Conservation (phyloP, 257 asterid species). For the Ehretia macrophylla region DNA sequence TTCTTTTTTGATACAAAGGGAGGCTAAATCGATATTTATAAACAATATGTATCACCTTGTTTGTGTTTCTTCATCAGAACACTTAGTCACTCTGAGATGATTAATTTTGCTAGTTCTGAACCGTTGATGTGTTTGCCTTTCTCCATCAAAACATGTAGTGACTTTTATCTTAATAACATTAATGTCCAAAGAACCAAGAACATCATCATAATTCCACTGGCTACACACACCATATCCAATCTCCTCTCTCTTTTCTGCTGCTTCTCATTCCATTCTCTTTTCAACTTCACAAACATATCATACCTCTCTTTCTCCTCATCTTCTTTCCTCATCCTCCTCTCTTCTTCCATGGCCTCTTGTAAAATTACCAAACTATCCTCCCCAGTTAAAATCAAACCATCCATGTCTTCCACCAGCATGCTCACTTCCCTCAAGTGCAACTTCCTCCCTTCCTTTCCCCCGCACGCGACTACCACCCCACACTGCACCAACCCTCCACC, state of each 20-base stretch:
- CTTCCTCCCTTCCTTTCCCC: slow-evolving; percentile 52
- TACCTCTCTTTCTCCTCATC: slow-evolving; percentile 31
- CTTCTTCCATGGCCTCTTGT: slow-evolving; percentile 45
- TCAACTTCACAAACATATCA: slow-evolving; percentile 29
- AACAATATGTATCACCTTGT: no score
- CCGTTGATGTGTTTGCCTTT: no score
- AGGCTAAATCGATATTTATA: no score
- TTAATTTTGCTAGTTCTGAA: no score
- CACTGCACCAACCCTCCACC: slow-evolving; percentile 35
- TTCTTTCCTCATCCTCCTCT: slow-evolving; percentile 34
- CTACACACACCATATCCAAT: slow-evolving; percentile 44
- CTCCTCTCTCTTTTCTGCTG: slow-evolving; percentile 40
- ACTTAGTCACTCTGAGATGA: no score
- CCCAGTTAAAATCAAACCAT: slow-evolving; percentile 53
- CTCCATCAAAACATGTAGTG: no score
- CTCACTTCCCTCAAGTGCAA: slow-evolving; percentile 55
- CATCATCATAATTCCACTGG: slow-evolving; percentile 30
- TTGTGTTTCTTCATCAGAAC: no score
- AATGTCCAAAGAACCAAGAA: slow-evolving; percentile 34
- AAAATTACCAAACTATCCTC: slow-evolving; percentile 49
- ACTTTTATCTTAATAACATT: slow-evolving; percentile 23
- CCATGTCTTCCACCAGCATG: slow-evolving; percentile 77
- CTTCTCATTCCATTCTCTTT: slow-evolving; percentile 29
- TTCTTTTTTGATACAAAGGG: no score
- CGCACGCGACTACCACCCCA: slow-evolving; percentile 56